Evolutionary conservation across 495 filamentous ascomycete species (phyloP).

Genomic region (Lentithecium fluviatile): DNA sequence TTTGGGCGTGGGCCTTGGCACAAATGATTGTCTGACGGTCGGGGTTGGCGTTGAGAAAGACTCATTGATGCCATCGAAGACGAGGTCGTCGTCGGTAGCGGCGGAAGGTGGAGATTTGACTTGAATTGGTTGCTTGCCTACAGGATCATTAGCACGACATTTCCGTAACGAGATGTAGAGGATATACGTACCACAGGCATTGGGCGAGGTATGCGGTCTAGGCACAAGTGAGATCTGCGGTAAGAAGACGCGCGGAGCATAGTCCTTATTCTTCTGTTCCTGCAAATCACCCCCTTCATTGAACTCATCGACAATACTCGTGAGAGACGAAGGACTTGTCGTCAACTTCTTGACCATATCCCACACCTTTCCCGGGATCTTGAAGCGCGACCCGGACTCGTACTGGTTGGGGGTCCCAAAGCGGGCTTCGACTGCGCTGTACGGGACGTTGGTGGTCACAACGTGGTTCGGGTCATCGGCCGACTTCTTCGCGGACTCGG

Average conservation of each 20-base stretch:
- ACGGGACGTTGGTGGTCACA: constrained; percentile 19
- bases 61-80: no score
- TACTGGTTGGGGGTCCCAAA: background rate
- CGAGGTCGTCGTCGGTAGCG: no score
- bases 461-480: background rate
- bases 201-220: background rate
- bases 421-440: background rate
- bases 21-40: background rate
- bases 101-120: background rate
- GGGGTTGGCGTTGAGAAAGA: background rate
- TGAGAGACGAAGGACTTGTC: background rate
- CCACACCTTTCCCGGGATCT: constrained; percentile 1
- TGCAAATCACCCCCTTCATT: background rate
- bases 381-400: constrained; percentile 27
- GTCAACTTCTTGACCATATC: background rate
- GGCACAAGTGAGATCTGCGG: background rate
- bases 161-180: background rate
- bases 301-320: background rate
- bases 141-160: background rate
- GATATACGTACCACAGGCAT: background rate
- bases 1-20: background rate
- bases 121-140: background rate
- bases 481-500: constrained; percentile 10
- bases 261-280: constrained; percentile 6
- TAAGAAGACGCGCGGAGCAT: constrained; percentile 23